Evolutionary conservation across 148 eudicot species (phyloP).

Genomic region (Rhododendron mucronatum): DNA sequence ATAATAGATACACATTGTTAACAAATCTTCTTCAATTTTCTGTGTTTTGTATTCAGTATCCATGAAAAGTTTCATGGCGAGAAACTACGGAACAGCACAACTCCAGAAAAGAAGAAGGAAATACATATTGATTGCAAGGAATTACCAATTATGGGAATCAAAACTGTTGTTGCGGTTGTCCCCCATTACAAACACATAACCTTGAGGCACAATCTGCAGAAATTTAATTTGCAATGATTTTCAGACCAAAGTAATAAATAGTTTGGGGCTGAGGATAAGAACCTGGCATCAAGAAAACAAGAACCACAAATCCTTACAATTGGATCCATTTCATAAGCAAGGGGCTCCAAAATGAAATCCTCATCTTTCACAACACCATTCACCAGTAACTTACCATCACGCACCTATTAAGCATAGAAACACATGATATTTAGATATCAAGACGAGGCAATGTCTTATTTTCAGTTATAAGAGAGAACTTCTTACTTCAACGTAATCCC

Average conservation of each 20-base stretch:
- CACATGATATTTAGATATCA: background rate
- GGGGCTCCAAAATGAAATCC: constrained; percentile 79
- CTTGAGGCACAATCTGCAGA: constrained; percentile 76
- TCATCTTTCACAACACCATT: constrained; percentile 69
- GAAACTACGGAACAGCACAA: background rate
- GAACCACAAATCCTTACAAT: constrained; percentile 33
- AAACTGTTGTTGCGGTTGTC: constrained; percentile 94
- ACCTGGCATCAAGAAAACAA: background rate
- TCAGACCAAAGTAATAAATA: background rate
- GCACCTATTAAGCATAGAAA: constrained; percentile 38
- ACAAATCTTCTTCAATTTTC: background rate
- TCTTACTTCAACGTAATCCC: constrained; percentile 78
- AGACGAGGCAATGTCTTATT: background rate
- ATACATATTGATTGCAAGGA: background rate
- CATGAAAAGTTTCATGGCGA: background rate
- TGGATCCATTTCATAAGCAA: constrained; percentile 74
- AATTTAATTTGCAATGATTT: background rate
- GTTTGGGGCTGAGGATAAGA: background rate
- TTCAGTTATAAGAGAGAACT: background rate
- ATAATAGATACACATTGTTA: background rate
- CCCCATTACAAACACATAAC: constrained; percentile 88
- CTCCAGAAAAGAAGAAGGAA: background rate
- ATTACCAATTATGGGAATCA: constrained; percentile 89
- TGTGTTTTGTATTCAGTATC: background rate
- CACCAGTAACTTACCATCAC: constrained; percentile 58